A percentile compares a stretch with the other conserved stretches of the same genome.
Conservation (phyloP, 495 filamentous ascomycete species). For the Penicillium canescens region DNA sequence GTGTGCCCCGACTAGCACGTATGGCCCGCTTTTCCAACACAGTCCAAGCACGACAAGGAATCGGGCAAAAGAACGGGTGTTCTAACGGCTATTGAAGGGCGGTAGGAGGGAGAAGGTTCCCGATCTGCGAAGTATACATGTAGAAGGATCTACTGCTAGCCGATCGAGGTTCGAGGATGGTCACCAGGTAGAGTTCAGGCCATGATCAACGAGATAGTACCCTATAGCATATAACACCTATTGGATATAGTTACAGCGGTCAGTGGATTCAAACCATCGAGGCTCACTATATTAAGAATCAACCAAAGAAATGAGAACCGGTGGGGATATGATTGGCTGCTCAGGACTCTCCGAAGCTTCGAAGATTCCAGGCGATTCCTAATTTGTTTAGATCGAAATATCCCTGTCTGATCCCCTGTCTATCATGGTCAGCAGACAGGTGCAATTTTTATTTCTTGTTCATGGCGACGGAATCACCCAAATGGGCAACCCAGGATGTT, state of each 20-base stretch:
- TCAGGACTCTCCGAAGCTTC: constrained; percentile 13
- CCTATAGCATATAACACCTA: too few relatives aligned
- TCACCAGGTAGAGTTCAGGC: too few relatives aligned
- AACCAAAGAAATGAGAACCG: too few relatives aligned
- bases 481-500: constrained; percentile 17
- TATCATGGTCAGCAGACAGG: constrained; percentile 24
- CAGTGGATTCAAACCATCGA: too few relatives aligned
- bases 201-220: too few relatives aligned
- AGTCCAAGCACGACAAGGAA: background rate
- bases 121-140: background rate
- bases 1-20: constrained; percentile 4
- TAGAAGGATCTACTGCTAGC: background rate
- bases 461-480: constrained; percentile 18
- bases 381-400: constrained; percentile 17
- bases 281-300: too few relatives aligned
- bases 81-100: constrained; percentile 14
- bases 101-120: background rate
- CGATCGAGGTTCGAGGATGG: background rate
- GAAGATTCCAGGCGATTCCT: constrained; percentile 20
- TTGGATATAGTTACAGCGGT: too few relatives aligned
- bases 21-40: background rate
- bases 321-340: constrained; percentile 14
- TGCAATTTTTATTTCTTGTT: constrained; percentile 8
- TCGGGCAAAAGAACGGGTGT: constrained; percentile 9
- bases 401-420: constrained; percentile 5